These are phyloP conservation scores for Fusarium liriodendri DNA, from an alignment of 2,329 filamentous ascomycete genomes.

Conservation along the genomic window DNA sequence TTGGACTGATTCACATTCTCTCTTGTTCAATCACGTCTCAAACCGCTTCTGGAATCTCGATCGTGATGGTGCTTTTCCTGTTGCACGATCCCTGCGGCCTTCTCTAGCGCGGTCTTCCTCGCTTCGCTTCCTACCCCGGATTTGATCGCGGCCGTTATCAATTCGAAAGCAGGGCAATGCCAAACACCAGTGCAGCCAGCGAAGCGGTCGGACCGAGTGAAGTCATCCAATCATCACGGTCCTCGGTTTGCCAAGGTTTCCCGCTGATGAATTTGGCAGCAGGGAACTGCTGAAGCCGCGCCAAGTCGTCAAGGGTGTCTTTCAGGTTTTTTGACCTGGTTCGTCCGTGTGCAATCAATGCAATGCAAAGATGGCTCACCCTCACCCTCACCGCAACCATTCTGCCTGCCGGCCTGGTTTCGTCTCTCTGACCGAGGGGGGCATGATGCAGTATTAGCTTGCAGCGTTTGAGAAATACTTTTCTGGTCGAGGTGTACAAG, in stretches of 20 bases:
- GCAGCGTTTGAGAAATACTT: not conserved
- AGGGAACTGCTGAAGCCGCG: conserved; percentile 27
- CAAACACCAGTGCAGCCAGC: not conserved
- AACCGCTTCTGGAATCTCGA: conserved; percentile 22
- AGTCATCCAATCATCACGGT: conserved; percentile 44
- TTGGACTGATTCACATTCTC: conserved; percentile 8
- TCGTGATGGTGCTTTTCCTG: conserved; percentile 22
- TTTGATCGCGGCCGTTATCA: conserved; percentile 23
- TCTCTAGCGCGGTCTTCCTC: conserved; percentile 1
- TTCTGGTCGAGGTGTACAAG: not conserved
- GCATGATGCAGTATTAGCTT: conserved; percentile 10
- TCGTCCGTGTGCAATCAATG: conserved; percentile 6
- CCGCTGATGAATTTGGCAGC: conserved; percentile 37
- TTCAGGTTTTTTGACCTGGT: not conserved
- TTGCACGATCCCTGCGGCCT: conserved; percentile 33
- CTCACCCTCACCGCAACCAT: conserved; percentile 8
- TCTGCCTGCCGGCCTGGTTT: conserved; percentile 6
- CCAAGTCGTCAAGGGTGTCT: conserved; percentile 13
- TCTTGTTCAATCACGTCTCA: not conserved
- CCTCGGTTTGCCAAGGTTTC: conserved; percentile 13
- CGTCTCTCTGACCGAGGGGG: conserved; percentile 14
- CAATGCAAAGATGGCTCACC: not conserved
- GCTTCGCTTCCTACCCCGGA: conserved; percentile 26
- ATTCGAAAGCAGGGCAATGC: not conserved
- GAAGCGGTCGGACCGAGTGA: conserved; percentile 34